Evolutionary conservation across 2,329 filamentous ascomycete genomes (phyloP).

Genomic region (Akanthomyces uredinophilus): DNA sequence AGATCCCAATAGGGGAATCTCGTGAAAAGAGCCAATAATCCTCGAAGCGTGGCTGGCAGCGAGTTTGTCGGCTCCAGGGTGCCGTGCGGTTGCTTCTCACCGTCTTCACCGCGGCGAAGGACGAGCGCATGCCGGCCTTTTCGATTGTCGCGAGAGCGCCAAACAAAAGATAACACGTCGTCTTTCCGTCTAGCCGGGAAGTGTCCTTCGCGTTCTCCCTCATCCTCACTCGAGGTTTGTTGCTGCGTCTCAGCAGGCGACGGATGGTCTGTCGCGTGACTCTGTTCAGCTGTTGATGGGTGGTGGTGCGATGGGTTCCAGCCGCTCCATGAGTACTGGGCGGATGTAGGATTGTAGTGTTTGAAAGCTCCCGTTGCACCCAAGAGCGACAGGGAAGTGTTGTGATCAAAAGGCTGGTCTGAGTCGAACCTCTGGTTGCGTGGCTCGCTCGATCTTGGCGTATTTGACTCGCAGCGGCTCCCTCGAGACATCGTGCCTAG

Average conservation of each 20-base stretch:
- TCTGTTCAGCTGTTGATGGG: not conserved
- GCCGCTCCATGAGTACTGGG: not conserved
- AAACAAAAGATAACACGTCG: not conserved
- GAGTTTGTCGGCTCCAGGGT: not conserved
- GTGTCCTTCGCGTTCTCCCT: not conserved
- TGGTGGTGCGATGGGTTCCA: not conserved
- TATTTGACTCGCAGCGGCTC: not conserved
- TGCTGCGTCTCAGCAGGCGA: too few species aligned
- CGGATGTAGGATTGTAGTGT: not conserved
- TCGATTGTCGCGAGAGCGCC: conserved; percentile 6
- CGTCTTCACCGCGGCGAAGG: conserved; percentile 2
- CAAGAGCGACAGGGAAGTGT: not conserved
- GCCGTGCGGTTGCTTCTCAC: not conserved
- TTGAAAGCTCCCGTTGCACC: not conserved
- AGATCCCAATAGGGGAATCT: conserved; percentile 4
- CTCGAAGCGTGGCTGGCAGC: not conserved
- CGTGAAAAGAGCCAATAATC: not conserved
- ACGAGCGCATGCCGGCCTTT: conserved; percentile 3
- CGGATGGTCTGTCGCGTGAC: not conserved
- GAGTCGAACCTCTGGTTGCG: not conserved
- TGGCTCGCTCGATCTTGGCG: not conserved
- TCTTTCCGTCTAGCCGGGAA: not conserved
- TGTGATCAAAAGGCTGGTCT: not conserved
- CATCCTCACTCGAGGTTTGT: not conserved
- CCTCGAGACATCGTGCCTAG: too few species aligned